Percentiles rank a stretch among this genome's conserved stretches.
These are phyloP conservation scores for Chaetomium sp. DNA, from an alignment of 2,329 filamentous ascomycete genomes.

Conservation along the genomic window DNA sequence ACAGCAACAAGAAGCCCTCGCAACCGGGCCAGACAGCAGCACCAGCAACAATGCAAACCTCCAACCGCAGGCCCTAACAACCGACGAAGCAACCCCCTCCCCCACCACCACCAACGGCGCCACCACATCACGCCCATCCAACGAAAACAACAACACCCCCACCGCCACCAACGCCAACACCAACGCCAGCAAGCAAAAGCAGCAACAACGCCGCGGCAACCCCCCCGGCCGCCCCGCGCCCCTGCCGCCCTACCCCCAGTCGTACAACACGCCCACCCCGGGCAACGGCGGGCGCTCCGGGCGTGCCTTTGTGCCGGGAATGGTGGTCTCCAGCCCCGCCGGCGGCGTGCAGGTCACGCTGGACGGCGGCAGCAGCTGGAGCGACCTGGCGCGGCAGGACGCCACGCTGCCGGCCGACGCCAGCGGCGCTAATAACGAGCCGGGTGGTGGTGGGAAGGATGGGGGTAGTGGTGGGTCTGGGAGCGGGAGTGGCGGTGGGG, in stretches of 20 bases:
- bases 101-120: conserved; percentile 27
- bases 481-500: conserved; percentile 51
- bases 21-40: conserved; percentile 10
- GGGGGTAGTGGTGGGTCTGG: conserved; percentile 52
- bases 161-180: conserved; percentile 35
- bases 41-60: conserved; percentile 30
- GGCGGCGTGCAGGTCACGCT: conserved; percentile 90
- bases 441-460: not conserved
- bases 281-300: conserved; percentile 33
- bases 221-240: conserved; percentile 42
- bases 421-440: conserved; percentile 48
- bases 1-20: conserved; percentile 26
- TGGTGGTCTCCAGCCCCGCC: conserved; percentile 72
- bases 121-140: conserved; percentile 2
- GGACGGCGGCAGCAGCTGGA: conserved; percentile 88
- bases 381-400: conserved; percentile 82
- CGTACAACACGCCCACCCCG: conserved; percentile 46
- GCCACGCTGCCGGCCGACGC: conserved; percentile 72
- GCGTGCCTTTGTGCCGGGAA: conserved; percentile 54
- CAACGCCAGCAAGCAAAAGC: conserved; percentile 29
- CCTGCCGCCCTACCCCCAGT: conserved; percentile 51
- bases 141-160: conserved; percentile 27
- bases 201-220: conserved; percentile 20
- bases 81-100: conserved; percentile 47
- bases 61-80: conserved; percentile 53